Evolutionary conservation across 768 basidiomycete genomes (phyloP).

Genomic region (Kwoniella europaea): DNA sequence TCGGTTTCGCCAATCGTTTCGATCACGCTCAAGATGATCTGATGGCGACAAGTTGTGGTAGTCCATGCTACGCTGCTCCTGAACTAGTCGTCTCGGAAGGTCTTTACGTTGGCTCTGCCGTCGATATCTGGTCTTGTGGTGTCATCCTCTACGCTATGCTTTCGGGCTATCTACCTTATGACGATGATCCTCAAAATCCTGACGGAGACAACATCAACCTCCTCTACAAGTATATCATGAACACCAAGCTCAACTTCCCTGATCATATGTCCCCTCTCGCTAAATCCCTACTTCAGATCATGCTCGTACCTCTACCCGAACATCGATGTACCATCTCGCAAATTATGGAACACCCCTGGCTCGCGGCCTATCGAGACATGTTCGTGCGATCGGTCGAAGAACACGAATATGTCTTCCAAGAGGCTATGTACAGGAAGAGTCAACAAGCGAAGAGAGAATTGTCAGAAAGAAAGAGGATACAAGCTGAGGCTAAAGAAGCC

Average conservation of each 20-base stretch:
- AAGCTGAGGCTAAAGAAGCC: constrained; percentile 44
- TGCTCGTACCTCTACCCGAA: constrained; percentile 92
- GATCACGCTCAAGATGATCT: constrained; percentile 90
- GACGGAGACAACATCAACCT: constrained; percentile 99
- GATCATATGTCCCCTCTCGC: constrained; percentile 87
- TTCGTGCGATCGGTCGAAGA: constrained; percentile 78
- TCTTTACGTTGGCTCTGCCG: constrained; percentile 92
- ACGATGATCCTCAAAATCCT: constrained; percentile 97
- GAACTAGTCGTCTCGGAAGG: constrained; percentile 98
- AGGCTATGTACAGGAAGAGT: constrained; percentile 81
- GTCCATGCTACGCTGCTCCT: constrained; percentile 97
- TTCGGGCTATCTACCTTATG: constrained; percentile 91
- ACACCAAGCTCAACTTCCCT: constrained; percentile 95
- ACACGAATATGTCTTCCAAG: constrained; percentile 77
- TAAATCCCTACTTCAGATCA: constrained; percentile 78
- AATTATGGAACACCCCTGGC: constrained; percentile 90
- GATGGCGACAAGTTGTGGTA: constrained; percentile 97
- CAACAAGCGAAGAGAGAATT: constrained; percentile 60
- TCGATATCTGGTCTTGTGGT: constrained; percentile 98
- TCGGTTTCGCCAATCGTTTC: constrained; percentile 98
- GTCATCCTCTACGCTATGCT: constrained; percentile 99
- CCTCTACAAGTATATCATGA: constrained; percentile 97
- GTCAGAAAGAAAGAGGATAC: constrained; percentile 45
- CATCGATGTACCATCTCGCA: constrained; percentile 73
- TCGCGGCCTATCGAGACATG: constrained; percentile 67